Evolutionary conservation across 768 basidiomycete genomes (phyloP).

Genomic region (Cystoderma amianthinum): DNA sequence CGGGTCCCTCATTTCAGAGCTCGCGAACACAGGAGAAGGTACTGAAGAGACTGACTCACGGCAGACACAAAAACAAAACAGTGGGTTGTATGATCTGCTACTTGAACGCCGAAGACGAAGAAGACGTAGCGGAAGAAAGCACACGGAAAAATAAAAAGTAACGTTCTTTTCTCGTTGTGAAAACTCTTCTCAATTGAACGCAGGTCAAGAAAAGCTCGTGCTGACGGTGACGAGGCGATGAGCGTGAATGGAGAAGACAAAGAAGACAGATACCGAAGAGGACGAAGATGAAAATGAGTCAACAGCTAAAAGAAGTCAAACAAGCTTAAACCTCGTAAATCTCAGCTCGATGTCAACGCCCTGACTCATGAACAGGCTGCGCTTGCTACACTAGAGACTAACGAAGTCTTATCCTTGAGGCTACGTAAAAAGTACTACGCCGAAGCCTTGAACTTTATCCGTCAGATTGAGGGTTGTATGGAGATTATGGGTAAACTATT

Average conservation of each 20-base stretch:
- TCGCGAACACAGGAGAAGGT: slow-evolving; percentile 48
- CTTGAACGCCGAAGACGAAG: too few species aligned
- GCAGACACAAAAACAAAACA: slow-evolving; percentile 67
- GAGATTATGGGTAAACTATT: slow-evolving; percentile 69
- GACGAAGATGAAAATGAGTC: slow-evolving; percentile 20
- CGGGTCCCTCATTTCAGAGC: slow-evolving; percentile 76
- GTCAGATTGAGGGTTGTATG: slow-evolving; percentile 51
- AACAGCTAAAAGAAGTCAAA: slow-evolving; percentile 35
- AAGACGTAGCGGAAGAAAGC: too few species aligned
- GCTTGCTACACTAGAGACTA: slow-evolving; percentile 59
- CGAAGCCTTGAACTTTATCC: slow-evolving; percentile 82
- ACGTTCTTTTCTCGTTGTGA: too few species aligned
- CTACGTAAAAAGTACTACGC: slow-evolving; percentile 81
- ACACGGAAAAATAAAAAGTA: too few species aligned
- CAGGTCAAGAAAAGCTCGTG: too few species aligned
- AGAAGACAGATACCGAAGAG: slow-evolving; percentile 22
- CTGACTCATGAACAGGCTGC: slow-evolving; percentile 68
- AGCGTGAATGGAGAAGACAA: too few species aligned
- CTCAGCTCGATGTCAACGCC: slow-evolving; percentile 61
- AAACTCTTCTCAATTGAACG: too few species aligned
- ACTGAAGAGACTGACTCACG: slow-evolving; percentile 37
- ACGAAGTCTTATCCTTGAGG: slow-evolving; percentile 58
- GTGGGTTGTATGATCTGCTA: slow-evolving; percentile 74
- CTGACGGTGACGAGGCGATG: too few species aligned
- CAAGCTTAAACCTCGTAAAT: slow-evolving; percentile 54